Conservation (phyloP, 176 grass and related monocot genomes). For the Oryza brachyantha region DNA sequence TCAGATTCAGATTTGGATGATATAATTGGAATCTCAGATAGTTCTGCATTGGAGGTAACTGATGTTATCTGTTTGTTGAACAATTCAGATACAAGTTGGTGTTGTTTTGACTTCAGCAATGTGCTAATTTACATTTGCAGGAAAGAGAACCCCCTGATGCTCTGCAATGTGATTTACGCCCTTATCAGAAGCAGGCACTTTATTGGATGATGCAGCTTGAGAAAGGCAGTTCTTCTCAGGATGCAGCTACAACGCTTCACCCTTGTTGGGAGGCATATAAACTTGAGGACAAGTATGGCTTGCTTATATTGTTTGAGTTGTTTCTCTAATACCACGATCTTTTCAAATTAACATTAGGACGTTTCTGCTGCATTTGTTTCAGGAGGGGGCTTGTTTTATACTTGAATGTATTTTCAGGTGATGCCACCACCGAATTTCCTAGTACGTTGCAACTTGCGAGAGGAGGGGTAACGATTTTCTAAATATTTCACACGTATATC, state of each 20-base stretch:
- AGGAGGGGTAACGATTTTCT: conserved; percentile 78
- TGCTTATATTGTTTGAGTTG: not conserved
- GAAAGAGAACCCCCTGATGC: conserved; percentile 62
- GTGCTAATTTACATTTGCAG: conserved; percentile 36
- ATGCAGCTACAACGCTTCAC: conserved; percentile 77
- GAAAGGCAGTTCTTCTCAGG: conserved; percentile 65
- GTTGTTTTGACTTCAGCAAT: conserved; percentile 28
- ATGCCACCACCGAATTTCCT: conserved; percentile 81
- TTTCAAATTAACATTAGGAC: conserved; percentile 6
- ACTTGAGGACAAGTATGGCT: conserved; percentile 72
- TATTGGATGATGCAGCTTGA: conserved; percentile 93
- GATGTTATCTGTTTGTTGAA: conserved; percentile 5
- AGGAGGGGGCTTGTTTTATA: conserved; percentile 84
- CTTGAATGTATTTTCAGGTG: conserved; percentile 86
- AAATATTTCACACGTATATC: conserved; percentile 20
- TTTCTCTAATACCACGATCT: conserved; percentile 11
- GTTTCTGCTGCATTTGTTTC: conserved; percentile 31
- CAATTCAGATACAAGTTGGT: conserved; percentile 16
- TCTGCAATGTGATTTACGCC: conserved; percentile 74
- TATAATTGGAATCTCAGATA: conserved; percentile 79
- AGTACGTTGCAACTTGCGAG: conserved; percentile 83
- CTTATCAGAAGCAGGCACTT: conserved; percentile 97
- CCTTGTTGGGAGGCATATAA: conserved; percentile 95
- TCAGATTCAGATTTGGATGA: conserved; percentile 81
- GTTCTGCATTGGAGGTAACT: conserved; percentile 66